phyloP scores from a whole-genome alignment of 345 rosid species.

The Sapria himalayana region DNA sequence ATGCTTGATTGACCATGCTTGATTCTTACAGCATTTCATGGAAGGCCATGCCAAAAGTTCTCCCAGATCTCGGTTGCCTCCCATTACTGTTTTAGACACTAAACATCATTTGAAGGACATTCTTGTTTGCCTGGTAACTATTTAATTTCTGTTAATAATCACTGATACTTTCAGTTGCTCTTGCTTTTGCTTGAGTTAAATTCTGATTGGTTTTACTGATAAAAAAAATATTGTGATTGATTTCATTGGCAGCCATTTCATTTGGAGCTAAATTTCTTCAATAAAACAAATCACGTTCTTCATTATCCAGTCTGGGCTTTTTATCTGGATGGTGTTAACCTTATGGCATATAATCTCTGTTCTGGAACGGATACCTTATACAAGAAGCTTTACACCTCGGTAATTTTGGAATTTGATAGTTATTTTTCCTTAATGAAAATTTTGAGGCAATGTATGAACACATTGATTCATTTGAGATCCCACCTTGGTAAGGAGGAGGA shows the following conservation, averaged over 20 bases:
- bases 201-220: too few relatives aligned
- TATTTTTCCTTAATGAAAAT: conserved; percentile 4
- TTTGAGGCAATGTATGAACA: too few relatives aligned
- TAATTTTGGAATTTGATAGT: conserved; percentile 15
- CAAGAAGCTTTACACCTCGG: conserved; percentile 79
- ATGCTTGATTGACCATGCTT: too few relatives aligned
- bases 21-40: conserved; percentile 90
- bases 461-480: too few relatives aligned
- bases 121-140: conserved; percentile 67
- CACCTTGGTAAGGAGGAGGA: too few relatives aligned
- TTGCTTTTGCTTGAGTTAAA: too few relatives aligned
- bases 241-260: conserved; percentile 66
- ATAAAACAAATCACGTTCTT: conserved; percentile 74
- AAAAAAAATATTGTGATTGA: too few relatives aligned
- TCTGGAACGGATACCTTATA: conserved; percentile 60
- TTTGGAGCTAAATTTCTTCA: conserved; percentile 94
- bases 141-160: conserved; percentile 6
- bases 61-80: conserved; percentile 86
- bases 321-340: conserved; percentile 63
- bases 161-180: not conserved
- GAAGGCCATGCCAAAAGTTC: conserved; percentile 92
- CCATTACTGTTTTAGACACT: conserved; percentile 45
- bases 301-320: conserved; percentile 90
- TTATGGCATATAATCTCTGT: conserved; percentile 78
- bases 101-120: conserved; percentile 62